Percentiles rank a stretch among this genome's conserved stretches.
Conservation (phyloP, 108 stramenopile genomes). For the Nitzschia putrida region DNA sequence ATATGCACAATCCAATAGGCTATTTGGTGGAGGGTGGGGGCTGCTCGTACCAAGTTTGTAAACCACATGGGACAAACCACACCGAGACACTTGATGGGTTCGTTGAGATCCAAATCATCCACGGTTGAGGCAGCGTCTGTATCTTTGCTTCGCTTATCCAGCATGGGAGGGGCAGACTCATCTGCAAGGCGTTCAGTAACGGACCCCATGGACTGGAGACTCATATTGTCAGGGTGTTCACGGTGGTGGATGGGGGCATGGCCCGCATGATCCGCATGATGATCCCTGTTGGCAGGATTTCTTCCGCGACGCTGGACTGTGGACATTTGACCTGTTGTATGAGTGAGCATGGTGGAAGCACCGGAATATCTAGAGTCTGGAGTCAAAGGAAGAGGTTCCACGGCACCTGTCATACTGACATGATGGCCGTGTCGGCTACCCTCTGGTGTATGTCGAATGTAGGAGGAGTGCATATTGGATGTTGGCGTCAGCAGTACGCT, state of each 20-base stretch:
- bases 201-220: background rate
- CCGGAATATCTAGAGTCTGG: background rate
- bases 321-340: no score
- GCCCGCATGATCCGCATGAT: background rate
- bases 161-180: background rate
- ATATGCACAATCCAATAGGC: conserved; percentile 11
- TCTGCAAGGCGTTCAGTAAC: conserved; percentile 5
- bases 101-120: background rate
- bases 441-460: conserved; percentile 6
- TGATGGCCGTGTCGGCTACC: background rate
- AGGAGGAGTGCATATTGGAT: conserved; percentile 4
- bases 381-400: background rate
- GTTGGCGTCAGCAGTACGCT: conserved; percentile 1
- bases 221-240: background rate
- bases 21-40: conserved; percentile 16
- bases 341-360: conserved; percentile 12
- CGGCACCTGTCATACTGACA: conserved; percentile 7
- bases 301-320: background rate
- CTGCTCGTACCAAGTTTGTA: background rate
- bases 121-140: background rate
- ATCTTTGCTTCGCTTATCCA: conserved; percentile 1
- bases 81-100: conserved; percentile 1
- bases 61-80: conserved; percentile 4
- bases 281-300: background rate
- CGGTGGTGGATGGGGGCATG: background rate